Percentiles rank a stretch among this genome's conserved stretches.
These are phyloP conservation scores for Scedosporium dehoogii DNA, from an alignment of 2,329 filamentous ascomycete species.

Conservation along the genomic window DNA sequence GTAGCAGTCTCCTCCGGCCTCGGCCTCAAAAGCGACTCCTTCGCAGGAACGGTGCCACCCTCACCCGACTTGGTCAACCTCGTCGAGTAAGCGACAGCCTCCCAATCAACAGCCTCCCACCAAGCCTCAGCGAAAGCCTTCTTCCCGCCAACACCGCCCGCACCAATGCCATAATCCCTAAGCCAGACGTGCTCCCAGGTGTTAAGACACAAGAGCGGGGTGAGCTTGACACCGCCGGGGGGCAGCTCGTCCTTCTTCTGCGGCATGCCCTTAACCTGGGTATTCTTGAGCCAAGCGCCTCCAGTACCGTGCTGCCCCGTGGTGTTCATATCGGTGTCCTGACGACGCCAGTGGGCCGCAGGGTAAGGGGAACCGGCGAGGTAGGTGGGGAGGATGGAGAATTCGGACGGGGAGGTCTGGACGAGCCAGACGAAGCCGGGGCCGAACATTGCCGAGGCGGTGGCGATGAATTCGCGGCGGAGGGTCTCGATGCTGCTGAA, in stretches of 20 bases:
- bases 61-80: neutral
- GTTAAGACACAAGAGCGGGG: constrained; percentile 81
- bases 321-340: constrained; percentile 61
- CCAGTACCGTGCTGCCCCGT: constrained; percentile 29
- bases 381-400: constrained; percentile 77
- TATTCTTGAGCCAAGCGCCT: constrained; percentile 20
- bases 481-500: constrained; percentile 82
- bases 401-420: constrained; percentile 36
- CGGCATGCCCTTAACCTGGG: constrained; percentile 16
- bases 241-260: constrained; percentile 27
- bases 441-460: constrained; percentile 86
- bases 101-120: constrained; percentile 88
- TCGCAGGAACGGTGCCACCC: neutral
- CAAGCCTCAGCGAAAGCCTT: constrained; percentile 63
- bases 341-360: constrained; percentile 70
- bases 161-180: constrained; percentile 60
- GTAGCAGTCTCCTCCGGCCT: neutral
- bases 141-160: constrained; percentile 60
- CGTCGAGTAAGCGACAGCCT: constrained; percentile 44
- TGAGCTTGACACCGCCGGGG: constrained; percentile 57
- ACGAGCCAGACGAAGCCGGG: constrained; percentile 97
- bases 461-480: constrained; percentile 67
- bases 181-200: constrained; percentile 96
- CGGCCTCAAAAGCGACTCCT: neutral
- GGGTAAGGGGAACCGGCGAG: constrained; percentile 82